These are phyloP conservation scores for Candida verbasci DNA, from an alignment of 805 yeast genomes.

Conservation along the genomic window DNA sequence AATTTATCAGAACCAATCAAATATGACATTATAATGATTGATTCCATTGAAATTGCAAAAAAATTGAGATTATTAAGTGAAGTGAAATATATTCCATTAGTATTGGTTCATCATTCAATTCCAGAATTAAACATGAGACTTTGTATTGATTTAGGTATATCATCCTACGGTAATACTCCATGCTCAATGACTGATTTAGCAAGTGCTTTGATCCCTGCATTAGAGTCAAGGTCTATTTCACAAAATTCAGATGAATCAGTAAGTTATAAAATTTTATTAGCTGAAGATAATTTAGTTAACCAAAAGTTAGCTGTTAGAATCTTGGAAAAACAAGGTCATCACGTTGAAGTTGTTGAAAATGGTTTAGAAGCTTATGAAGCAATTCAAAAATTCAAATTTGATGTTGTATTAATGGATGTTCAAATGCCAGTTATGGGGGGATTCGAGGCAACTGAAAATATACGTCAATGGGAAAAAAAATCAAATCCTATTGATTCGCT, in stretches of 20 bases:
- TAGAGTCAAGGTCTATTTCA: slow-evolving; percentile 78
- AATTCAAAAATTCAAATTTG: slow-evolving; percentile 61
- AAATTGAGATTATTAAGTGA: slow-evolving; percentile 65
- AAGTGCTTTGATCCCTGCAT: slow-evolving; percentile 76
- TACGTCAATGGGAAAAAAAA: slow-evolving; percentile 84
- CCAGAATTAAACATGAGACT: slow-evolving; percentile 76
- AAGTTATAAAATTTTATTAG: slow-evolving; percentile 69
- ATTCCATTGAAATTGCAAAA: slow-evolving; percentile 70
- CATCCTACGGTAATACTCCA: slow-evolving; percentile 86
- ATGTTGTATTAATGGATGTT: slow-evolving; percentile 86
- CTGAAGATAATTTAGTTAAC: slow-evolving; percentile 84
- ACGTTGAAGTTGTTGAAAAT: slow-evolving; percentile 80
- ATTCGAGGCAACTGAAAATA: slow-evolving; percentile 83
- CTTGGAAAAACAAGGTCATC: slow-evolving; percentile 80
- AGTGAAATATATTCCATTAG: slow-evolving; percentile 81
- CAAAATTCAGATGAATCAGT: slow-evolving; percentile 74
- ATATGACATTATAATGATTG: slow-evolving; percentile 80
- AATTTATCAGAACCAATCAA: slow-evolving; percentile 52
- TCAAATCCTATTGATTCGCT: slow-evolving; percentile 66
- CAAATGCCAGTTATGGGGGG: slow-evolving; percentile 98
- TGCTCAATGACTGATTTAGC: slow-evolving; percentile 80
- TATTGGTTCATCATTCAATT: slow-evolving; percentile 67
- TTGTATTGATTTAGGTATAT: slow-evolving; percentile 81
- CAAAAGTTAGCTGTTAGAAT: slow-evolving; percentile 85
- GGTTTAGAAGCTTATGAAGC: slow-evolving; percentile 82